These are phyloP conservation scores for Pseudovirgaria hyperparasitica DNA, from an alignment of 2,329 filamentous ascomycete genomes.

Conservation along the genomic window DNA sequence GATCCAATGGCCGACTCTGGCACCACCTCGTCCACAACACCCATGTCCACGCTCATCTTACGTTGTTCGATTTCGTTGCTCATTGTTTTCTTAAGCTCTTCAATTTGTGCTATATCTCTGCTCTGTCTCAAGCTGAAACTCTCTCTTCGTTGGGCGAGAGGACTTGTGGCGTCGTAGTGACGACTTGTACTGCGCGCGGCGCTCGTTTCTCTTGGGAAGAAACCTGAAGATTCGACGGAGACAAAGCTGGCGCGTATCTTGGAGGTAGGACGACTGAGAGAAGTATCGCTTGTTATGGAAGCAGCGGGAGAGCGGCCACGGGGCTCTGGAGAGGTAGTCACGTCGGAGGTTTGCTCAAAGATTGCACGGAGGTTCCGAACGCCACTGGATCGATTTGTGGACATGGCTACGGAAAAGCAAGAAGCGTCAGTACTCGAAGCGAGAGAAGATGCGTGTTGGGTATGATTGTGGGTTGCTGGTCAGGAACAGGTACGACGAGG, in stretches of 20 bases:
- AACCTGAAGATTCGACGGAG: conserved; percentile 24
- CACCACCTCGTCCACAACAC: conserved; percentile 2
- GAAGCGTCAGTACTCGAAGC: too few species aligned
- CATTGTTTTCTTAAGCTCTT: conserved; percentile 27
- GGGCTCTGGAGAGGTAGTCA: conserved; percentile 25
- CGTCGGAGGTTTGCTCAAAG: conserved; percentile 32
- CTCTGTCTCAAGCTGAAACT: conserved; percentile 30
- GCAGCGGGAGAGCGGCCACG: conserved; percentile 32
- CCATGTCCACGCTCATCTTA: conserved; percentile 19
- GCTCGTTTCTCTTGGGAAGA: conserved; percentile 8
- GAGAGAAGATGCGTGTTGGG: too few species aligned
- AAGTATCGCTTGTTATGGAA: conserved; percentile 15
- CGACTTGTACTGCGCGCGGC: conserved; percentile 10
- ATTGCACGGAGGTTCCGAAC: conserved; percentile 37
- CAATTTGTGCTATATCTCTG: conserved; percentile 16
- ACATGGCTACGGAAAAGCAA: conserved; percentile 38
- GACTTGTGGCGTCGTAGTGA: conserved; percentile 13
- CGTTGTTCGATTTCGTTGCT: conserved; percentile 27
- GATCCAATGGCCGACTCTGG: conserved; percentile 1
- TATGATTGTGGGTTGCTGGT: too few species aligned
- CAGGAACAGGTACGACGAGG: too few species aligned
- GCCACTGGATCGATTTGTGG: conserved; percentile 24
- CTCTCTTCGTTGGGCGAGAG: conserved; percentile 20
- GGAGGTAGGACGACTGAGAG: conserved; percentile 24
- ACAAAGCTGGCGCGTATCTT: conserved; percentile 37